Evolutionary conservation across 2,329 filamentous ascomycete species (phyloP).

Genomic region (Trichophyton verrucosum): DNA sequence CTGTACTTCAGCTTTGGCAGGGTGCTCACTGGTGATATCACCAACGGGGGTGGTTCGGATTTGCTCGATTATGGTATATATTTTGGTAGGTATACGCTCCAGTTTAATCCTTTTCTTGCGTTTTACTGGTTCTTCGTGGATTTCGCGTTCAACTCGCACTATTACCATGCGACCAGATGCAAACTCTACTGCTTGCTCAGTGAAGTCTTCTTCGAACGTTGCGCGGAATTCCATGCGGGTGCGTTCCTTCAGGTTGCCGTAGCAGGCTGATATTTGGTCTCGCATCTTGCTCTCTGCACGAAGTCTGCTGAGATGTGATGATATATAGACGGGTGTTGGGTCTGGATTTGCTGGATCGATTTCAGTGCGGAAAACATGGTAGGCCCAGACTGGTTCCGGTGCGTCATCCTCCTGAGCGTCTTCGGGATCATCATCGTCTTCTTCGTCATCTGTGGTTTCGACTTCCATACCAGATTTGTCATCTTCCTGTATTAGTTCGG

Average conservation of each 20-base stretch:
- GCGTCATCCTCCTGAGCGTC: not conserved
- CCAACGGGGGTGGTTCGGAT: not conserved
- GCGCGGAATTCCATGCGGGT: slow-evolving; percentile 6
- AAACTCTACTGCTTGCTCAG: slow-evolving; percentile 7
- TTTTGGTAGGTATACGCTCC: slow-evolving; percentile 7
- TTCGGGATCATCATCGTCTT: not conserved
- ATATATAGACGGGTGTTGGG: not conserved
- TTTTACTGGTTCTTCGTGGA: slow-evolving; percentile 1
- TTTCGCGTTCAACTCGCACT: slow-evolving; percentile 6
- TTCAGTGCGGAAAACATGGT: slow-evolving; percentile 8
- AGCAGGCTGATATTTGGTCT: slow-evolving; percentile 2
- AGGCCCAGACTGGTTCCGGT: slow-evolving; percentile 7
- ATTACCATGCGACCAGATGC: slow-evolving; percentile 7
- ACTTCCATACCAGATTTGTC: too few species aligned
- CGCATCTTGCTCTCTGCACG: slow-evolving; percentile 8
- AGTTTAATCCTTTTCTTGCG: slow-evolving; percentile 6
- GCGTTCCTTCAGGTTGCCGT: slow-evolving; percentile 5
- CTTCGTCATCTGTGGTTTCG: not conserved
- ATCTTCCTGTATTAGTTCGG: too few species aligned
- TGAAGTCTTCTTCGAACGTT: slow-evolving; percentile 5
- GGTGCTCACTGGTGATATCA: not conserved
- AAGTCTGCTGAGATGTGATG: slow-evolving; percentile 3
- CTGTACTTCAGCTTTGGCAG: too few species aligned
- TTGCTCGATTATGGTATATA: slow-evolving; percentile 8
- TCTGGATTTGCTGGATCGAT: not conserved